Base-by-base conservation (phyloP, 176 grass and related monocot species). In the Aechmea fasciata region DNA sequence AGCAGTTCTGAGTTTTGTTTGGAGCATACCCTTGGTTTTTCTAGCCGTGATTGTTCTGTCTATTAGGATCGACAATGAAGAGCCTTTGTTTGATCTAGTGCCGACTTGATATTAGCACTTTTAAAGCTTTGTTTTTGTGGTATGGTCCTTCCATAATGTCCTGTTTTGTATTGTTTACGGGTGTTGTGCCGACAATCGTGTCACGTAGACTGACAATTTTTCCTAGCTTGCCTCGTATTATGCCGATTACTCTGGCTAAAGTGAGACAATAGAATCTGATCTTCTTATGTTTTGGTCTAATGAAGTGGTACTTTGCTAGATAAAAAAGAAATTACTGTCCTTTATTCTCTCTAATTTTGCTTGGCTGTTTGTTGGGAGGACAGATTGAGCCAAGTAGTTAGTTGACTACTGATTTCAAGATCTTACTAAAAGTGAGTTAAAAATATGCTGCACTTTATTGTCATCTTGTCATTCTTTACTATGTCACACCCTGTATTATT, bases 11-110 rank as follows among this genome's bases (percentile, higher is more conserved):
- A 50, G 68, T 49, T 74, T 85, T 47, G 12, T 69, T 71, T 81
- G 76, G 23, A 78, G 81, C 78, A 28, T 80, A 10, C 9, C 85
- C 51, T 65, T 85, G 13, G 50, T 81, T 3, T 4, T 90, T 62
- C 3, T 97, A 14, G 64, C 76, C 25, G 52, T 72, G 17, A 63
- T 97, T 0, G 15, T 77, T 49, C n/a, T 71, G 17, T 53, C 67
- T 13, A 48, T 92, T 78, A 82, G 76, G 57, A 82, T 71, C 14
- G 83, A 91, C 0, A 72, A 63, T 24, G 15, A 76, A 54, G 78
- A 82, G 13, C 73, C 74, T 68, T 78, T 78, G 41, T 69, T 54
- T 26, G 75, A 82, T 48, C 69, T 96, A 49, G 92, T 96, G 13
- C 88, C 92, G 0, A 96, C 92, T 73, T 96, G 69, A 90, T 75